A percentile compares a stretch with the other conserved stretches of the same genome.
These are phyloP conservation scores for Ustilago loliicola DNA, from an alignment of 1,284 basidiomycete genomes.

Conservation along the genomic window DNA sequence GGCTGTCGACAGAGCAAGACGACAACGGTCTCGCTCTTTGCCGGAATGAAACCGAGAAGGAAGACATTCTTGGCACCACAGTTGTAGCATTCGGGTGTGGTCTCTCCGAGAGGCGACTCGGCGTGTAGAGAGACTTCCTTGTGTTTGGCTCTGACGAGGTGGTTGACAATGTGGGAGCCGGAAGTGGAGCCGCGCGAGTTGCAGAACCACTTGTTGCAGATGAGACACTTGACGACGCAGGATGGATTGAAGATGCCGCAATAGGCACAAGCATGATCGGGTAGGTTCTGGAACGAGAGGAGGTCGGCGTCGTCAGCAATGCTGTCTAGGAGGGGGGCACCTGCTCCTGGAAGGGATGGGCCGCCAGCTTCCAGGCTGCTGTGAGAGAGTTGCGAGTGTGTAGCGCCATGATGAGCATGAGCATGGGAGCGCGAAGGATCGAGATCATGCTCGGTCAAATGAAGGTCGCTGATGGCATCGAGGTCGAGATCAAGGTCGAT, in stretches of 20 bases:
- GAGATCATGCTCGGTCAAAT: constrained; percentile 47
- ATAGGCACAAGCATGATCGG: constrained; percentile 74
- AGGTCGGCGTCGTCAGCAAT: constrained; percentile 28
- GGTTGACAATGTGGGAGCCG: constrained; percentile 94
- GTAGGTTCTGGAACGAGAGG: constrained; percentile 35
- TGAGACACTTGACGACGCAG: constrained; percentile 94
- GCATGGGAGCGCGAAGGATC: constrained; percentile 29
- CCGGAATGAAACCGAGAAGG: constrained; percentile 98
- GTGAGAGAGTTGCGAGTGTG: constrained; percentile 11
- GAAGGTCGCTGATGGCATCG: constrained; percentile 56
- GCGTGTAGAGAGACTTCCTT: constrained; percentile 97
- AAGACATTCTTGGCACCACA: constrained; percentile 99
- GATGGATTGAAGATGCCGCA: constrained; percentile 99
- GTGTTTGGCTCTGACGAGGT: constrained; percentile 98
- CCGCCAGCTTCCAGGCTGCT: neutral
- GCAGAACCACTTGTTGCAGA: constrained; percentile 97
- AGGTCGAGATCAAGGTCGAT: constrained; percentile 61
- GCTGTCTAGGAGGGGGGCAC: constrained; percentile 14
- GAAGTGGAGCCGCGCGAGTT: constrained; percentile 99
- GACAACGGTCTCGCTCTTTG: constrained; percentile 98
- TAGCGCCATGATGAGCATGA: constrained; percentile 13
- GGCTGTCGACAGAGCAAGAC: constrained; percentile 99
- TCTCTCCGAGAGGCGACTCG: constrained; percentile 95
- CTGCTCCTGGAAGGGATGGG: constrained; percentile 7
- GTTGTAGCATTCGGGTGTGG: constrained; percentile 94